Conservation (phyloP, 805 yeast species). For the Wickerhamia fluorescens region DNA sequence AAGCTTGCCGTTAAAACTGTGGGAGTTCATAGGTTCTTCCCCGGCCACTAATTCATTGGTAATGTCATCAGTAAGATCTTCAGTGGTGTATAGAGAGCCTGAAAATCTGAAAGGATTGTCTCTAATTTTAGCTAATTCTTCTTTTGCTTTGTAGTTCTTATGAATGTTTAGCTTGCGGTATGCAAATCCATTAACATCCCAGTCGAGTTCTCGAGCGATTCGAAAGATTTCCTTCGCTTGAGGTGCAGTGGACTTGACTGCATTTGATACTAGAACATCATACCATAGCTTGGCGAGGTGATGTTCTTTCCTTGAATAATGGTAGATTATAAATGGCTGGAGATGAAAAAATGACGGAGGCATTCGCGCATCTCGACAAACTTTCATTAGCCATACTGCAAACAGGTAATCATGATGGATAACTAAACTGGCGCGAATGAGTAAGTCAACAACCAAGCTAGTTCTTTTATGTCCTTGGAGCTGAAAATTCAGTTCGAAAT, state of each 20-base stretch:
- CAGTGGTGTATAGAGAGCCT: no score
- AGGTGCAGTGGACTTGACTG: slow-evolving; percentile 21
- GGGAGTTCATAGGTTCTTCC: no score
- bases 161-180: slow-evolving; percentile 18
- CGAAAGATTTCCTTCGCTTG: slow-evolving; percentile 22
- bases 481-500: slow-evolving; percentile 13
- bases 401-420: slow-evolving; percentile 27
- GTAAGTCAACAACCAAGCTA: slow-evolving; percentile 20
- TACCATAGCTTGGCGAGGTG: slow-evolving; percentile 33
- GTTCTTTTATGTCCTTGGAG: slow-evolving; percentile 10
- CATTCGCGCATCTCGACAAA: slow-evolving; percentile 16
- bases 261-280: slow-evolving; percentile 22
- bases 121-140: slow-evolving; percentile 6
- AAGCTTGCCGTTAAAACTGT: no score
- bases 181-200: slow-evolving; percentile 29
- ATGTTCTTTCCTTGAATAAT: slow-evolving; percentile 23
- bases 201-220: slow-evolving; percentile 28
- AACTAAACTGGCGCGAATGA: slow-evolving; percentile 23
- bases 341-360: slow-evolving; percentile 35
- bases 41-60: no score
- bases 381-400: slow-evolving; percentile 24
- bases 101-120: no score
- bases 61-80: no score
- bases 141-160: slow-evolving; percentile 15
- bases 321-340: slow-evolving; percentile 31